A percentile compares a stretch with the other conserved stretches of the same genome.
phyloP scores from a whole-genome alignment of 257 asterid genomes.

The Solanum sparsipilum region DNA sequence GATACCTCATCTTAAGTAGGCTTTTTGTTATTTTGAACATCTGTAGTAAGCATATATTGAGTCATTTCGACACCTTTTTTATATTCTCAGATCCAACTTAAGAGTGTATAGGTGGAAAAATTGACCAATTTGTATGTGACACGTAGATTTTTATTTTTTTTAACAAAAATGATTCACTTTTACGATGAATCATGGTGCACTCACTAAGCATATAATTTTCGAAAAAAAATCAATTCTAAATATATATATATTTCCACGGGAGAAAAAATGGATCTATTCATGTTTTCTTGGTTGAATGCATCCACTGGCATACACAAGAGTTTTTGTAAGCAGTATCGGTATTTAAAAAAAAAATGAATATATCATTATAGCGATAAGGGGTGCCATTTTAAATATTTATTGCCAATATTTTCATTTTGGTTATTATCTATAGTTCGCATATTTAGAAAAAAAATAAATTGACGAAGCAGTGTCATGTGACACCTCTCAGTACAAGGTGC shows the following conservation, averaged over 20 bases:
- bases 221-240: neutral
- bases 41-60: neutral
- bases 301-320: no score
- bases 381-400: neutral
- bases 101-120: neutral
- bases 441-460: no score
- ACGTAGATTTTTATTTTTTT: no score
- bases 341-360: no score
- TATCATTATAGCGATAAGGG: neutral
- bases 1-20: neutral
- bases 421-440: neutral
- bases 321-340: no score
- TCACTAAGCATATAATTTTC: neutral
- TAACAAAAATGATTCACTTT: no score
- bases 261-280: neutral
- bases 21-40: neutral
- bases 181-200: neutral
- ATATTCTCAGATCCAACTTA: neutral
- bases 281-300: no score
- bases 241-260: neutral
- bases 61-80: neutral
- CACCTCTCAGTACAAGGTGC: neutral
- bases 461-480: neutral
- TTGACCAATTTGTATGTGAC: neutral
- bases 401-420: neutral